These are phyloP conservation scores for Penicillium paradoxum DNA, from an alignment of 495 filamentous ascomycete species.

Conservation along the genomic window DNA sequence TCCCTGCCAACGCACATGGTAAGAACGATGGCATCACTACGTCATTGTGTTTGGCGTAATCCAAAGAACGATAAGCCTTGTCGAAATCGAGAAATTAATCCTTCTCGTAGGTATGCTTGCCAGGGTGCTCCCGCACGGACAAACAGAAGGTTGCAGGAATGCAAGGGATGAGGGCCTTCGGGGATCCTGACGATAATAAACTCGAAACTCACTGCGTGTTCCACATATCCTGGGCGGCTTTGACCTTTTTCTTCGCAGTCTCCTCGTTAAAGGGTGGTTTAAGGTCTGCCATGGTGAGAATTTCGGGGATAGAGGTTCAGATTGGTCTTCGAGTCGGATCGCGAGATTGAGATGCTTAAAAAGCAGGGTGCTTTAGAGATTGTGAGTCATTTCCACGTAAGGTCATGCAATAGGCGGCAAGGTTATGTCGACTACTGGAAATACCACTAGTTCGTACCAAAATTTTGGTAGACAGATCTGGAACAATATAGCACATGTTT, in stretches of 20 bases:
- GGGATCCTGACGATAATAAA: neutral
- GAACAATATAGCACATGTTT: too few species aligned
- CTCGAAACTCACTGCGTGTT: constrained; percentile 60
- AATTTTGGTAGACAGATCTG: too few species aligned
- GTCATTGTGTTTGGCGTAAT: constrained; percentile 5
- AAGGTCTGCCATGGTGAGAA: constrained; percentile 44
- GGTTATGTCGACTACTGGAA: too few species aligned
- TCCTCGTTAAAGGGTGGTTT: constrained; percentile 77
- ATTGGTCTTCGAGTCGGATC: neutral
- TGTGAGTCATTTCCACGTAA: neutral
- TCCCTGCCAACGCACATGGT: constrained; percentile 43
- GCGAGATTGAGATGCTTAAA: neutral
- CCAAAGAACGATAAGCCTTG: neutral
- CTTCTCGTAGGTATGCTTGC: constrained; percentile 1
- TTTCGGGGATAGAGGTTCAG: neutral
- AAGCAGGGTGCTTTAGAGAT: too few species aligned
- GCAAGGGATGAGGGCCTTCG: constrained; percentile 32
- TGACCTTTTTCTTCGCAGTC: constrained; percentile 73
- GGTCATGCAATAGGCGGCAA: neutral
- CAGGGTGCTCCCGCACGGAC: constrained; percentile 13
- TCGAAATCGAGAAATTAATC: neutral
- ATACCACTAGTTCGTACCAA: too few species aligned
- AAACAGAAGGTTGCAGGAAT: constrained; percentile 17
- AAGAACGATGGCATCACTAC: constrained; percentile 14
- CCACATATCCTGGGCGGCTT: constrained; percentile 80